A percentile compares a stretch with the other conserved stretches of the same genome.
phyloP scores from a whole-genome alignment of 306 rosid genomes.

The Rosa lucieae region DNA sequence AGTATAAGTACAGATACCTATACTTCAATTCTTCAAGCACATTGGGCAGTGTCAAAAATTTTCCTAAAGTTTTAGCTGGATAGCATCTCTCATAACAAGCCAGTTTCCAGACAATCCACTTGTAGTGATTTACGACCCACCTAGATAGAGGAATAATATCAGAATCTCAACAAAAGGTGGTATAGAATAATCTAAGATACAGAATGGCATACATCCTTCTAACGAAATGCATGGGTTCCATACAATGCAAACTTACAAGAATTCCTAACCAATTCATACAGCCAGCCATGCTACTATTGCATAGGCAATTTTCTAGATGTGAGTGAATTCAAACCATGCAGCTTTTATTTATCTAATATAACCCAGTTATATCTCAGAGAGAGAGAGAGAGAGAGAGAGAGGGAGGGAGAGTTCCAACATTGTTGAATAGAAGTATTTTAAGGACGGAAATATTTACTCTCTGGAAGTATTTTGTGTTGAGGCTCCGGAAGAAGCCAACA shows the following conservation, averaged over 20 bases:
- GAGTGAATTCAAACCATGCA: background rate
- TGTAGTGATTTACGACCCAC: constrained; percentile 90
- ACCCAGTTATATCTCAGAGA: no score
- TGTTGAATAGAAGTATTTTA: constrained; percentile 24
- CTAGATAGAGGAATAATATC: constrained; percentile 41
- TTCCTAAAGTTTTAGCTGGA: constrained; percentile 53
- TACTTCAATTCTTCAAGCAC: constrained; percentile 92
- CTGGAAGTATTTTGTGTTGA: constrained; percentile 61
- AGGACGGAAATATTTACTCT: constrained; percentile 52
- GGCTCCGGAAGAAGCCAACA: constrained; percentile 64
- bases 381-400: background rate
- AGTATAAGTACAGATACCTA: constrained; percentile 47
- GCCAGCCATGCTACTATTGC: background rate
- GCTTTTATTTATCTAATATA: no score
- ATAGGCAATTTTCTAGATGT: background rate
- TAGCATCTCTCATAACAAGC: constrained; percentile 78
- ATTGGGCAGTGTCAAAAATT: constrained; percentile 56
- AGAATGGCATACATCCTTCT: background rate
- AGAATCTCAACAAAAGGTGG: constrained; percentile 26
- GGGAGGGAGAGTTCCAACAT: background rate
- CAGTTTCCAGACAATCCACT: constrained; percentile 94
- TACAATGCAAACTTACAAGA: constrained; percentile 8
- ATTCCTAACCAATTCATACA: constrained; percentile 1
- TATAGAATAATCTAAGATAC: background rate
- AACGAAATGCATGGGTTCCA: constrained; percentile 17